Evolutionary conservation across 2,329 filamentous ascomycete genomes (phyloP), one percentile per base, ranked within the genome.

Genomic region (Proliferodiscus dingleyae): DNA sequence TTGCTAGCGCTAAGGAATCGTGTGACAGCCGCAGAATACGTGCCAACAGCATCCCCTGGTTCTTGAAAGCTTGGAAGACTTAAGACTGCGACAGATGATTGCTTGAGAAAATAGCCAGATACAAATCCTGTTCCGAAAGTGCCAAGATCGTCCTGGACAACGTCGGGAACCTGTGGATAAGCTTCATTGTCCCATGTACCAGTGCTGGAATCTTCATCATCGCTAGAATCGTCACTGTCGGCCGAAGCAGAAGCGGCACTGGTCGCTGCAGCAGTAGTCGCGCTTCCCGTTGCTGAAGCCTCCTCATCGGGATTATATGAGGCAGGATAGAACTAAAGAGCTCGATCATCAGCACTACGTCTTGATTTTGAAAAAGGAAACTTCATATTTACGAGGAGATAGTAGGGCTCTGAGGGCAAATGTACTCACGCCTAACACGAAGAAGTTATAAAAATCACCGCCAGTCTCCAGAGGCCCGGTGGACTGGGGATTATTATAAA

Each of bases 1-100:
- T 69, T 68, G n/a, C 69, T 69, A 19, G 65, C 62, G 0, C 64
- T 60, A 11, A 81, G 64, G 49, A 80, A 68, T 0, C 63, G 37
- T 2, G 46, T 19, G 19, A 69, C 60, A 4, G 65, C 55, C 15
- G 46, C 29, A 9, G 54, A 55, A 44, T 67, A 68, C 2, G 57
- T 58, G 16, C 52, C 44, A 21, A 64, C 53, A 3, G 52, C 58
- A 5, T 53, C 53, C 1, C 49, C 57, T 26, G 48, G 54, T 40
- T 61, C 56, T 5, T 62, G 50, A 40, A 71, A 71, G 39, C 51
- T 64, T 1, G 68, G 68, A 32, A 70, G 64, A 41, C 65, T 68
- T 8, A 71, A 54, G 1, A 71, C 64, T 4, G 62, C 64, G 6
- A 62, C 59, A n/a, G 36, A 54, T 6, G 40, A 33, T n/a, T 45